Base-by-base conservation (phyloP, 2,329 filamentous ascomycete species). In the Colletotrichum theobromicola region DNA sequence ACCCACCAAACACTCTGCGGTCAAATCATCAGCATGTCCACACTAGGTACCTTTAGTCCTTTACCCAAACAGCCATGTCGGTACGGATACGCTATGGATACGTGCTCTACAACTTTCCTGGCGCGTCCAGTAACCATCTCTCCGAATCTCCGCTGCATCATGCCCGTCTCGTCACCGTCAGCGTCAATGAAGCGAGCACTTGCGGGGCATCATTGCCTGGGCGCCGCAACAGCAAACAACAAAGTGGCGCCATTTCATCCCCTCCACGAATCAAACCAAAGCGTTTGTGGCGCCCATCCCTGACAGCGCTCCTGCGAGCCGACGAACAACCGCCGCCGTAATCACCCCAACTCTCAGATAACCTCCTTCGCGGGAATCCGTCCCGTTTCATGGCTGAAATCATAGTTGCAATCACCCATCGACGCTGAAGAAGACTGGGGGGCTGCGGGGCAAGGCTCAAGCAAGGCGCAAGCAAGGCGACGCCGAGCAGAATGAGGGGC, bases 381-480 rank as follows among this genome's bases (percentile, higher is more conserved):
- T 74, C 68, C 72, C 72, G 72, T 74, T 74, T 72, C 62, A 67
- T 58, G 68, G 68, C 72, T 46, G 42, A 74, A 46, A 71, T 71
- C 68, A 42, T 55, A 57, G n/a, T 50, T 67, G 26, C 61, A 34
- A 64, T 42, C 42, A 66, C 42, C 42, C 10, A 34, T 55, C 63
- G 37, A 30, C n/a, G 18, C 7, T 21, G 24, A 46, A 64, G 61
- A n/a, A 46, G 28, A 18, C 35, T 16, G 24, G 61, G 35, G 35
- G 9, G 21, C 34, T n/a, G 55, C 66, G 57, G 55, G 34, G 66
- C 55, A 67, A 35, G 55, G 55, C 42, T n/a, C 67, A 35, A 37
- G 24, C 55, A 66, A 46, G 62, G 72, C 55, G 58, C 67, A 35
- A 37, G 24, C 55, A 66, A 46, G 62, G 72, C 55, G 58, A 72